Evolutionary conservation across 345 rosid species (phyloP).

Genomic region (Corymbia maculata): DNA sequence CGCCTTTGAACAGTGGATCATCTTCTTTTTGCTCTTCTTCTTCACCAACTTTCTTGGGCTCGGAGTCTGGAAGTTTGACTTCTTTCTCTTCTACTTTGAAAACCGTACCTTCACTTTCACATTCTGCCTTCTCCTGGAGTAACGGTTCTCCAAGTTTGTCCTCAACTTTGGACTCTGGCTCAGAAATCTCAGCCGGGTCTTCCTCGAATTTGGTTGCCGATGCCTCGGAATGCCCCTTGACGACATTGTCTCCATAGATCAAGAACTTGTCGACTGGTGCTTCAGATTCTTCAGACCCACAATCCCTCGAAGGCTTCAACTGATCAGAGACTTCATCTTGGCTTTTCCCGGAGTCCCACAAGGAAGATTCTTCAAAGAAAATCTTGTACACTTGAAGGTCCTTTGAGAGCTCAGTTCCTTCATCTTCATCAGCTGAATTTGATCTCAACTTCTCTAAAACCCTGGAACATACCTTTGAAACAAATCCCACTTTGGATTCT

Average conservation of each 20-base stretch:
- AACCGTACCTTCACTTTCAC: neutral
- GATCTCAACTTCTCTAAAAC: conserved; percentile 30
- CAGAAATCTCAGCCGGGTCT: neutral
- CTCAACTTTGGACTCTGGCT: neutral
- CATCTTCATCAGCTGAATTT: conserved; percentile 18
- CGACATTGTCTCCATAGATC: neutral
- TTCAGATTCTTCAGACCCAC: conserved; percentile 7
- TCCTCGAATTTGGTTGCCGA: conserved; percentile 14
- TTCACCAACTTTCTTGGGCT: conserved; percentile 35
- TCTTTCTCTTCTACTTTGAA: conserved; percentile 4
- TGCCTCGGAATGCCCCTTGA: neutral
- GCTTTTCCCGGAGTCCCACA: neutral
- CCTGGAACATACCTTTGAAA: conserved; percentile 9
- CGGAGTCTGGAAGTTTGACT: conserved; percentile 30
- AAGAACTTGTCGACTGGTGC: conserved; percentile 10
- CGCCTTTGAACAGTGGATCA: conserved; percentile 11
- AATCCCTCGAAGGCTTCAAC: neutral
- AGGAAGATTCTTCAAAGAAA: conserved; percentile 20
- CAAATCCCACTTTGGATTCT: conserved; percentile 29
- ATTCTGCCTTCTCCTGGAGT: neutral
- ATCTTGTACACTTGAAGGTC: conserved; percentile 59
- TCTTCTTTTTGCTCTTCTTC: neutral
- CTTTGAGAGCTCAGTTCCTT: conserved; percentile 17
- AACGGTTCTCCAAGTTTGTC: neutral
- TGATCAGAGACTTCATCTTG: neutral